Base-by-base conservation (phyloP, 2,329 filamentous ascomycete species). In the Harringtonia lauricola region DNA sequence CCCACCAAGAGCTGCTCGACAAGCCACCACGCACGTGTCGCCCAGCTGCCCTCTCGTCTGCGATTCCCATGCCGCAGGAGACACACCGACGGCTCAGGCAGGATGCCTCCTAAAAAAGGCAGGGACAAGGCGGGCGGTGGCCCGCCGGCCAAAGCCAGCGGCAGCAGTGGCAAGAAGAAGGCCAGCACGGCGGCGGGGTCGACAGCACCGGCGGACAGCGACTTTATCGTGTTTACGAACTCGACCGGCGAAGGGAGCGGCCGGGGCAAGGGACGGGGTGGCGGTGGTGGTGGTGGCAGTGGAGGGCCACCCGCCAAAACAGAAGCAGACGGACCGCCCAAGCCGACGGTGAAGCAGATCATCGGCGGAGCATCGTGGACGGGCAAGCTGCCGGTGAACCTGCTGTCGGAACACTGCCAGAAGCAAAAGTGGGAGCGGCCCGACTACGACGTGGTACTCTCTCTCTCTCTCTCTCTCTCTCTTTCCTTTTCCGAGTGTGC, bases 351-450 rank as follows among this genome's bases (percentile, higher is more conserved):
- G 36, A 82, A 83, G 62, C 86, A 94, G 54, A 68, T 98, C 51
- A 94, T 98, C 57, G 92, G 88, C 35, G 92, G 92, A 39, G 79
- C 87, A 46, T 95, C 88, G 53, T 98, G 92, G 92, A 98, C 92
- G 0, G 92, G 92, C 34, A 98, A 98, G 61, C 68, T 98, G 28
- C 92, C 92, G 1, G 85, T 95, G 51, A 95, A 94, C 59, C 73
- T 96, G 55, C 76, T 96, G 50, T 86, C 85, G 30, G 92, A 96
- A 68, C 86, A 94, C 64, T 95, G 89, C 56, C 88, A 95, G 65
- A 94, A 90, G 62, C 86, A 94, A 61, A 87, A 86, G 59, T 98
- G 92, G 92, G 85, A 87, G 52, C 90, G 82, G 59, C 90, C 90
- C 2, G 89, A 94, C 50, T 98, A 95, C 62, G 83, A 83, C 51